Conservation (phyloP, 1,284 basidiomycete species). For the Melampsora larici-populina region DNA sequence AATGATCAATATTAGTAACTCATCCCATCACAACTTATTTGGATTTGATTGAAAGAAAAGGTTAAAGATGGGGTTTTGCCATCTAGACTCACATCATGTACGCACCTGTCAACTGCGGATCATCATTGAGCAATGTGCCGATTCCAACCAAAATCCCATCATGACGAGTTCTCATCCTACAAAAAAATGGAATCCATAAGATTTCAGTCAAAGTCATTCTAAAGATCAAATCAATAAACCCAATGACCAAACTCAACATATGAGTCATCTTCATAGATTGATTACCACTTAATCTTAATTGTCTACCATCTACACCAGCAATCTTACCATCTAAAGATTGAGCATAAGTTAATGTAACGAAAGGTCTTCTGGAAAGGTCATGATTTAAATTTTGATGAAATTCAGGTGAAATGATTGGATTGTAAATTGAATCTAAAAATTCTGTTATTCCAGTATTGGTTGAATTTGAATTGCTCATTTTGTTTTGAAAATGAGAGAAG, state of each 20-base stretch:
- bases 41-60: not conserved
- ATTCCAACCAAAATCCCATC: conserved; percentile 89
- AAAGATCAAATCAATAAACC: conserved; percentile 63
- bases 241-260: conserved; percentile 60
- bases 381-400: not conserved
- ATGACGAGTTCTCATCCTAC: conserved; percentile 64
- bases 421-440: not conserved
- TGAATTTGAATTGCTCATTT: not conserved
- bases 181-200: conserved; percentile 54
- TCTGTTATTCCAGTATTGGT: not conserved
- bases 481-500: too few species aligned
- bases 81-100: conserved; percentile 28
- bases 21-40: conserved; percentile 9
- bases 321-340: conserved; percentile 93
- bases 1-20: not conserved
- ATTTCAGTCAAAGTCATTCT: conserved; percentile 55
- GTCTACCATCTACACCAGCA: conserved; percentile 68
- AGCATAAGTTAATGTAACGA: conserved; percentile 82
- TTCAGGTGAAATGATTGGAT: not conserved
- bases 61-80: too few species aligned
- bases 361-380: conserved; percentile 33
- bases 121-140: conserved; percentile 82
- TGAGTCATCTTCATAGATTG: conserved; percentile 95
- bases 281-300: conserved; percentile 75
- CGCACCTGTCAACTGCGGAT: conserved; percentile 87